Evolutionary conservation across 176 grass and related monocot genomes (phyloP).

Genomic region (Alopecurus myosuroides): DNA sequence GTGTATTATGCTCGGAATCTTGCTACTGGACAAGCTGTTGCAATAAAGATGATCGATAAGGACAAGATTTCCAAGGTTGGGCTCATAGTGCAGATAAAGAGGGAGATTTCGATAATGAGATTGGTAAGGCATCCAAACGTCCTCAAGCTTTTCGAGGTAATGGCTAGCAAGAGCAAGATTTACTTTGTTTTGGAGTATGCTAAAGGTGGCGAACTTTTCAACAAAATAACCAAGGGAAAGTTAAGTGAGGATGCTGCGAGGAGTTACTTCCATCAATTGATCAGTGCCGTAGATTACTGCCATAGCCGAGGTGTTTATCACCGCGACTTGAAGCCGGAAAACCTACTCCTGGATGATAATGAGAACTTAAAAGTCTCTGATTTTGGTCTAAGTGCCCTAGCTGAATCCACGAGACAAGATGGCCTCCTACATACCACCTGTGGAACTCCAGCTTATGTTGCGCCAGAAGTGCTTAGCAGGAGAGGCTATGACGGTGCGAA

Average conservation of each 20-base stretch:
- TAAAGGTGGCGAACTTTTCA: constrained; percentile 55
- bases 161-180: constrained; percentile 63
- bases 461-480: constrained; percentile 48
- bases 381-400: constrained; percentile 44
- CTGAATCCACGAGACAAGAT: constrained; percentile 44
- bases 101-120: constrained; percentile 46
- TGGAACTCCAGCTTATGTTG: constrained; percentile 54
- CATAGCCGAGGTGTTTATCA: constrained; percentile 54
- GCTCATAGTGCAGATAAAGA: constrained; percentile 42
- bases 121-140: constrained; percentile 48
- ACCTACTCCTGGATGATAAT: constrained; percentile 42
- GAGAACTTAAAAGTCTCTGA: constrained; percentile 46
- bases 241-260: constrained; percentile 41
- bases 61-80: constrained; percentile 29
- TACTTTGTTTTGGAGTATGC: constrained; percentile 69
- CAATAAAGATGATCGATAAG: constrained; percentile 60
- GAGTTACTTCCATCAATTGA: constrained; percentile 50
- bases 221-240: constrained; percentile 38
- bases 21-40: constrained; percentile 28
- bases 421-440: constrained; percentile 47
- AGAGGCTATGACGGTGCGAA: constrained; percentile 39
- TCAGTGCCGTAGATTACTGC: constrained; percentile 50
- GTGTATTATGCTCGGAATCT: constrained; percentile 48
- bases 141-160: constrained; percentile 49
- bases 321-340: constrained; percentile 37